These are phyloP conservation scores for Rhizoclosmatium sp. DNA, from an alignment of 192 early-diverging fungal species.

Conservation along the genomic window DNA sequence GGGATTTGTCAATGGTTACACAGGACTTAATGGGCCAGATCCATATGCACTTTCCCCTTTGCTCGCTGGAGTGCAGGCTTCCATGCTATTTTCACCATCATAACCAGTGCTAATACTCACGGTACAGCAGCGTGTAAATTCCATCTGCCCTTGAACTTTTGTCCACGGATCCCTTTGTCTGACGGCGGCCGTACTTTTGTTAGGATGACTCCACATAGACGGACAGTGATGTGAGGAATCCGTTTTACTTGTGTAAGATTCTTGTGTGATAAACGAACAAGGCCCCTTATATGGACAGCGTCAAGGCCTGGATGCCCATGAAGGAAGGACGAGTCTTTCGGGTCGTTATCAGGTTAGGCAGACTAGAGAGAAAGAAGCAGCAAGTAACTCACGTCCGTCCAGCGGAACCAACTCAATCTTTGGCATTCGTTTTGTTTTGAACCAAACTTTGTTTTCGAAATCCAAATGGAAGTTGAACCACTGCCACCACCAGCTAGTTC, in stretches of 20 bases:
- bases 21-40: too few relatives aligned
- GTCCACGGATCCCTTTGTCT: neutral
- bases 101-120: neutral
- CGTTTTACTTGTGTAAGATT: constrained; percentile 17
- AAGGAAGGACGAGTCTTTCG: constrained; percentile 14
- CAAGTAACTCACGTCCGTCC: neutral
- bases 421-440: neutral
- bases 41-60: too few relatives aligned
- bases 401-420: neutral
- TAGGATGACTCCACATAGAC: constrained; percentile 14
- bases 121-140: constrained; percentile 10
- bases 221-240: constrained; percentile 23
- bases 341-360: too few relatives aligned
- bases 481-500: neutral
- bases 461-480: neutral
- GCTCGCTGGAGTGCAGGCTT: too few relatives aligned
- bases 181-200: constrained; percentile 27
- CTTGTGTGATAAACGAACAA: constrained; percentile 21
- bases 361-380: neutral
- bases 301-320: constrained; percentile 28
- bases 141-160: constrained; percentile 36
- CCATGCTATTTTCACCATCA: neutral
- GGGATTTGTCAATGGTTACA: too few relatives aligned
- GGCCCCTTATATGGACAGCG: constrained; percentile 22
- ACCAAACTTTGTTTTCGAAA: neutral